Percentiles rank a stretch among this genome's conserved stretches.
Conservation (phyloP, 192 early-diverging fungal genomes). For the Radiomyces spectabilis region DNA sequence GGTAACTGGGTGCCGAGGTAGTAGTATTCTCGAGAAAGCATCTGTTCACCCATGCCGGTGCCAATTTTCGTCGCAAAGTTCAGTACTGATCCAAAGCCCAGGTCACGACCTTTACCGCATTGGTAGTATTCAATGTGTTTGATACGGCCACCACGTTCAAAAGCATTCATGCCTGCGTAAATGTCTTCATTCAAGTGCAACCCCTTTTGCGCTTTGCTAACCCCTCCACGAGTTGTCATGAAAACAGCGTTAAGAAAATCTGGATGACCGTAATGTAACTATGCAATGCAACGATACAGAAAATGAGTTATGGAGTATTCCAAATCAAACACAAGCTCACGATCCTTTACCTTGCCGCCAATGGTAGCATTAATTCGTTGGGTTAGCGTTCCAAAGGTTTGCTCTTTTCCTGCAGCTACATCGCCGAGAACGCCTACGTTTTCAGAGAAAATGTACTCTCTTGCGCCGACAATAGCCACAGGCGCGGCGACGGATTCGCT, state of each 20-base stretch:
- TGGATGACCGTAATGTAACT: constrained; percentile 63
- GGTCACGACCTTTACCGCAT: constrained; percentile 89
- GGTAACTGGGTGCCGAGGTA: constrained; percentile 80
- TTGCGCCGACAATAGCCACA: constrained; percentile 81
- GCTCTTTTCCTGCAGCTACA: constrained; percentile 85
- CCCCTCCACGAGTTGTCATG: constrained; percentile 84
- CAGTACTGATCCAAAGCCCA: constrained; percentile 83
- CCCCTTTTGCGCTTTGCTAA: constrained; percentile 86
- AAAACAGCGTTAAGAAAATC: constrained; percentile 86
- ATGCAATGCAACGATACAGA: background rate
- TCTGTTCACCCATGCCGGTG: constrained; percentile 93
- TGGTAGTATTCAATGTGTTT: constrained; percentile 90
- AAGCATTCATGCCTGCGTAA: constrained; percentile 87
- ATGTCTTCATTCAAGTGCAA: constrained; percentile 92
- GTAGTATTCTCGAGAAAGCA: constrained; percentile 89
- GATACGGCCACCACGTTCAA: constrained; percentile 77
- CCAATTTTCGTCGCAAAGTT: constrained; percentile 88
- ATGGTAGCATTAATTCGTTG: constrained; percentile 84
- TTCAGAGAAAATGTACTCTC: constrained; percentile 85
- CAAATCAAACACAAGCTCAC: background rate
- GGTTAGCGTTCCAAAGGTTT: constrained; percentile 80
- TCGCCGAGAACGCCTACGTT: constrained; percentile 81
- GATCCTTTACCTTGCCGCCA: constrained; percentile 73
- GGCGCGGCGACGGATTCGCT: constrained; percentile 44
- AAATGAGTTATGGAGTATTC: too few relatives aligned